Evolutionary conservation across 225 moss, liverwort and hornwort genomes (phyloP), one percentile per base, ranked within the genome.

Genomic region (Anthoceros angustus): DNA sequence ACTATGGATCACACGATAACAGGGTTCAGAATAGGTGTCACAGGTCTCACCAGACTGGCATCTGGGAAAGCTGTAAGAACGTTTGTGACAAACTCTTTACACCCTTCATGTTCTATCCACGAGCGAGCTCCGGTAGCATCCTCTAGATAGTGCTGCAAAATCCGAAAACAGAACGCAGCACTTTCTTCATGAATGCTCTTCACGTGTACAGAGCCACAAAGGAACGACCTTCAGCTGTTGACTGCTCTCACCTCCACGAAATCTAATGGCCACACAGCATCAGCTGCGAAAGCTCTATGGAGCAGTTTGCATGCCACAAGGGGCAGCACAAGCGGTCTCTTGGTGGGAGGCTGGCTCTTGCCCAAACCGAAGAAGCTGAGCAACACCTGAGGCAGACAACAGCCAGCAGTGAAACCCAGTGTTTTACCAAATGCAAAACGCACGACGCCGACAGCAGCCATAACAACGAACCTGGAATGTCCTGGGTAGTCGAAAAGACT

Each of bases 71-170:
- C 98, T 68, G 98, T 89, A 63, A 92, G 75, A 38, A 99, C 73
- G 68, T 99, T 99, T 68, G 81, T 79, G 62, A 99, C 89, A 65
- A 99, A 92, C 64, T 99, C 98, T 72, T 89, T 99, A 72, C 92
- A 99, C 67, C 87, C 87, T 67, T 99, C 98, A 72, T 84, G 78
- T 71, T 99, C 98, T 72, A 92, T 83, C 98, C 98, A 99, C 62
- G 86, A 74, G 67, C 92, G 89, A 55, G 82, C 74, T 40, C 81
- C 77, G 65, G 78, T 84, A 62, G 89, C 87, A 86, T 99, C 98
- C 76, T 86, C 78, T 61, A 99, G 73, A 75, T 92, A 99, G 48
- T 83, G 74, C 90, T 95, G 75, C 55, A 64, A 50, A 66, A 23
- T 61, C 32, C 7, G 16, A 21, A 40, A 39, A 7, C 38, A 39